These are phyloP conservation scores for Pythium oligandrum DNA, from an alignment of 352 stramenopile species.

Conservation along the genomic window DNA sequence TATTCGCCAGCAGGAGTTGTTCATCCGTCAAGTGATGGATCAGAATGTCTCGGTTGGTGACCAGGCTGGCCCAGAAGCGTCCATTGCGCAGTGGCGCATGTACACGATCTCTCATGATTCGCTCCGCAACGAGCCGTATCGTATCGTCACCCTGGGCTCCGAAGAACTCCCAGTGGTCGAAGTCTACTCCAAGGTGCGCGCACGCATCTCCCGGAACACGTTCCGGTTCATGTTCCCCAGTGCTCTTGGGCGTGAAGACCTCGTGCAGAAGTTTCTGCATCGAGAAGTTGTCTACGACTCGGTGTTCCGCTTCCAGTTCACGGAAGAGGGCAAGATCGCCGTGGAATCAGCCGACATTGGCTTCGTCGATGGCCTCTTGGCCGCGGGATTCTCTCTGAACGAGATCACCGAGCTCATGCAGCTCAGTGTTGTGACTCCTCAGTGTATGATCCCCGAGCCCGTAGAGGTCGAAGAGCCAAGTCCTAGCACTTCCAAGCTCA, in stretches of 20 bases:
- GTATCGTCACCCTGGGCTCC: slow-evolving; percentile 19
- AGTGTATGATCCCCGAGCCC: slow-evolving; percentile 11
- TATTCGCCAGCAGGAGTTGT: slow-evolving; percentile 31
- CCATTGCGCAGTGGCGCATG: slow-evolving; percentile 34
- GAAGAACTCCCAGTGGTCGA: neutral
- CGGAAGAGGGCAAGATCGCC: slow-evolving; percentile 10
- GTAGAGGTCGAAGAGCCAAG: too few relatives aligned
- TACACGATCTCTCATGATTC: slow-evolving; percentile 30
- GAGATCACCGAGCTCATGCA: slow-evolving; percentile 17
- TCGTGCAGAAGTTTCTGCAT: slow-evolving; percentile 13
- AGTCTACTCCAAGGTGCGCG: slow-evolving; percentile 6
- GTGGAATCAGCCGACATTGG: slow-evolving; percentile 14
- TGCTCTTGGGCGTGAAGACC: slow-evolving; percentile 10
- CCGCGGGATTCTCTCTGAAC: slow-evolving; percentile 6
- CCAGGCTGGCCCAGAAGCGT: slow-evolving; percentile 17
- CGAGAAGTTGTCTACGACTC: slow-evolving; percentile 15
- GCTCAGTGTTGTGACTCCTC: slow-evolving; percentile 9
- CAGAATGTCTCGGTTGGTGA: slow-evolving; percentile 28
- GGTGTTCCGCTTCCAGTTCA: slow-evolving; percentile 17
- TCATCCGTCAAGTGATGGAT: slow-evolving; percentile 26
- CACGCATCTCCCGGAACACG: slow-evolving; percentile 12
- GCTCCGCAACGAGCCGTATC: slow-evolving; percentile 27
- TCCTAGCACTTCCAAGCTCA: slow-evolving; percentile 3
- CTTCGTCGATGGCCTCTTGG: slow-evolving; percentile 13
- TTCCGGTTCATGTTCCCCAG: slow-evolving; percentile 16